Evolutionary conservation across 257 asterid genomes (phyloP).

Genomic region (Leptodermis oblonga): DNA sequence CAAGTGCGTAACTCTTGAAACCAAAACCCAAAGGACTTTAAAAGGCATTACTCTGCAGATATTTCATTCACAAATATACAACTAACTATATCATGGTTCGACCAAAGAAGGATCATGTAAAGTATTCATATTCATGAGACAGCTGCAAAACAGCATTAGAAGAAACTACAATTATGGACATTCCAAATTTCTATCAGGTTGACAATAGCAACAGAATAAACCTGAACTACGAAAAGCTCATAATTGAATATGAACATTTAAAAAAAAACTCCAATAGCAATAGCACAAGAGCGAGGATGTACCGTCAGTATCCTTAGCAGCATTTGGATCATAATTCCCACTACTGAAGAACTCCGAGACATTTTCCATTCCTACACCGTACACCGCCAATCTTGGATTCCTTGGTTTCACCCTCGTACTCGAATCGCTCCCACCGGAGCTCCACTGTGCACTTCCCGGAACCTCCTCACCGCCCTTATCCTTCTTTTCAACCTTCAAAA

Average conservation of each 20-base stretch:
- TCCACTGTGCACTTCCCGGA: constrained; percentile 24
- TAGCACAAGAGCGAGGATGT: constrained; percentile 6
- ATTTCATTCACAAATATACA: neutral
- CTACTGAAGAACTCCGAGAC: constrained; percentile 61
- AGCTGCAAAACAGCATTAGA: neutral
- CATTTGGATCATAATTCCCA: constrained; percentile 46
- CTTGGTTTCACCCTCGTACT: constrained; percentile 62
- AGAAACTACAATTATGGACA: neutral
- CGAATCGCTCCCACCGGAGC: constrained; percentile 13
- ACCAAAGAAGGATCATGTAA: too few relatives aligned
- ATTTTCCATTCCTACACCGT: constrained; percentile 82
- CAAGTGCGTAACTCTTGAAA: neutral
- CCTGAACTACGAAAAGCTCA: neutral
- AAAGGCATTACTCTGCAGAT: neutral
- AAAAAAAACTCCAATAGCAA: neutral
- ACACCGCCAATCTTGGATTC: constrained; percentile 86
- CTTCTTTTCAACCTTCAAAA: constrained; percentile 14
- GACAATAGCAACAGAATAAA: too few relatives aligned
- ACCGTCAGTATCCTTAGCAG: constrained; percentile 53
- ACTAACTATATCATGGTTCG: too few relatives aligned
- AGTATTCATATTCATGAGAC: neutral
- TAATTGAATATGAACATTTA: neutral
- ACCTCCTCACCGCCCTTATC: constrained; percentile 16
- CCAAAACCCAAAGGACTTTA: neutral
- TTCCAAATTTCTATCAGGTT: neutral